These are phyloP conservation scores for Handroanthus guayacan DNA, from an alignment of 257 asterid genomes.

Conservation along the genomic window DNA sequence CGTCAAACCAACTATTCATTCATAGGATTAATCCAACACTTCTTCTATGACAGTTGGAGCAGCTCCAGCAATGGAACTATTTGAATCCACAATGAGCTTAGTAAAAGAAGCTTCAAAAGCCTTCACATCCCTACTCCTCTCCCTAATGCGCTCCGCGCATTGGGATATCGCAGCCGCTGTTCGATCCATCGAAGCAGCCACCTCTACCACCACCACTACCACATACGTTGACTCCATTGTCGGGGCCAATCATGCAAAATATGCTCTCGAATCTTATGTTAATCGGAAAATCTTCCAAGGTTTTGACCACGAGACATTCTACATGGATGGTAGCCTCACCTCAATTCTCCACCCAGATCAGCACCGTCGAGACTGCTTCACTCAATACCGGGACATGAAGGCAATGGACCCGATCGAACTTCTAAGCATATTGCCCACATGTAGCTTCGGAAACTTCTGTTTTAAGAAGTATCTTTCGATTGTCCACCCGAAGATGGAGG, in stretches of 20 bases:
- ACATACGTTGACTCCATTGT: constrained; percentile 61
- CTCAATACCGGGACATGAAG: constrained; percentile 91
- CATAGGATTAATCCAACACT: not conserved
- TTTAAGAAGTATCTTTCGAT: constrained; percentile 84
- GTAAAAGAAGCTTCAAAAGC: constrained; percentile 83
- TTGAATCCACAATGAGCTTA: constrained; percentile 68
- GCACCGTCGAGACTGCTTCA: constrained; percentile 87
- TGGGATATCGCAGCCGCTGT: constrained; percentile 98
- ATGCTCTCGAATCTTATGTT: constrained; percentile 83
- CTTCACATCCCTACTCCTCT: constrained; percentile 82
- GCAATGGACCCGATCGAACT: constrained; percentile 93
- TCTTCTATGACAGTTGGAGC: constrained; percentile 47
- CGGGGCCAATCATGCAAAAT: constrained; percentile 86
- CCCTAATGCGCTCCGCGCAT: constrained; percentile 87
- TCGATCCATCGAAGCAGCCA: constrained; percentile 87
- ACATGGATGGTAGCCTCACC: constrained; percentile 94
- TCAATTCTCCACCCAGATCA: constrained; percentile 87
- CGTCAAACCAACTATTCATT: not conserved
- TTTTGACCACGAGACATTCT: constrained; percentile 94
- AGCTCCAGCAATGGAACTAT: constrained; percentile 78
- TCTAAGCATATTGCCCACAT: constrained; percentile 83
- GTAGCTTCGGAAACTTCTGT: constrained; percentile 92
- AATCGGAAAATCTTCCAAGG: constrained; percentile 90
- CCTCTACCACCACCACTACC: constrained; percentile 53
- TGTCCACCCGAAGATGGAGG: constrained; percentile 98